Conservation (phyloP, 768 basidiomycete genomes). For the Russula sp. region DNA sequence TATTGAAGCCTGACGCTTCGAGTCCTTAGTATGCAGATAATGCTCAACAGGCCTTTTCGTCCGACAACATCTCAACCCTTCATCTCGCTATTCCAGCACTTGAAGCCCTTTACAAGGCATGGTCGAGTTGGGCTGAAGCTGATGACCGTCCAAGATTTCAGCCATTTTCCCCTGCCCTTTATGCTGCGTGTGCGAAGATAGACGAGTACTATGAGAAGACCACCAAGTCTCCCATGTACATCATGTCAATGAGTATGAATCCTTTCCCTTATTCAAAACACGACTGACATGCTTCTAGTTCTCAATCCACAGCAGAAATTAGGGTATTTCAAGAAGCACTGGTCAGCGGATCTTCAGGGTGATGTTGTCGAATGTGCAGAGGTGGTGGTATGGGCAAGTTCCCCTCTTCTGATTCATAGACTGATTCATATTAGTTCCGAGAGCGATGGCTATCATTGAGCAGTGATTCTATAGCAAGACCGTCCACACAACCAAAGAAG, state of each 20-base stretch:
- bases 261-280: no score
- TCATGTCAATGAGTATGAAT: no score
- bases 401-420: no score
- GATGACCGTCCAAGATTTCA: background rate
- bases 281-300: no score
- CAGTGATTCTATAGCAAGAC: background rate
- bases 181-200: background rate
- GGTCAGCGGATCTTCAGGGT: no score
- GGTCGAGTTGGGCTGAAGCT: background rate
- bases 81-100: background rate
- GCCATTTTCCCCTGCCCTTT: background rate
- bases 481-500: background rate
- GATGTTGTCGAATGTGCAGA: no score
- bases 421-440: no score
- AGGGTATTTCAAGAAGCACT: no score
- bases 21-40: background rate
- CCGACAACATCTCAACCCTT: background rate
- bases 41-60: background rate
- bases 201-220: constrained; percentile 1
- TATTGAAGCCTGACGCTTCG: background rate
- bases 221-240: background rate
- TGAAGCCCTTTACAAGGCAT: background rate
- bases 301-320: no score
- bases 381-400: no score
- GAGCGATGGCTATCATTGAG: background rate